Base-by-base conservation (phyloP, 2,329 filamentous ascomycete genomes). In the Pseudomassariella vexata region DNA sequence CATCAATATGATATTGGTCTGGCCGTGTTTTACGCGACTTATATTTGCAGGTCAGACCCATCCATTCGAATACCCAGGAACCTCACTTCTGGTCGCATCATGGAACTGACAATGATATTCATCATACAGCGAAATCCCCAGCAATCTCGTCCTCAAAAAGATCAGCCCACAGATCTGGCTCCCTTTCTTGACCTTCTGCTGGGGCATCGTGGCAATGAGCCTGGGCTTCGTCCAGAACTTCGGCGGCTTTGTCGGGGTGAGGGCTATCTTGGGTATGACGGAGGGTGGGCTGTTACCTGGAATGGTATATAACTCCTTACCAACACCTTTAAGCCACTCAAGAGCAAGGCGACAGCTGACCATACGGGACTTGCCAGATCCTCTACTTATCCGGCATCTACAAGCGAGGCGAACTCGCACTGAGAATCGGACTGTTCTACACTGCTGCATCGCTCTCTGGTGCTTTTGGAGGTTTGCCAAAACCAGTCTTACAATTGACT, bases 351-450 rank as follows among this genome's bases (percentile, higher is more conserved):
- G 14, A 26, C 12, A 8, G 9, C 12, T 26, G 8, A 14, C 21
- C 9, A 24, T 9, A 11, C 12, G 17, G 16, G 23, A 35, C 6
- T 29, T 11, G 11, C 3, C 25, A 71, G 65, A 68, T 82, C 1
- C 57, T 85, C 2, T 84, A 84, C 45, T 63, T 85, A 9, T 79
- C 76, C 0, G 63, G 66, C 6, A 69, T 83, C 40, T 79, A 82
- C 45, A 70, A 65, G 12, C 62, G 76, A 14, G 61, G 66, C 2
- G 76, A 82, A 41, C 59, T 82, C 39, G 74, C 76, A 0, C 52
- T 81, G 22, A 64, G 79, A 5, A 79, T 84, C 30, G 79, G 77
- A 19, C 59, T 83, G 5, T 82, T 84, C 46, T 84, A 82, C 49
- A 81, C 76, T 1, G 76, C 77, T 2, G 76, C 78, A 0, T 79